phyloP scores from a whole-genome alignment of 2,329 filamentous ascomycete species.

The Fusarium anthophilum region DNA sequence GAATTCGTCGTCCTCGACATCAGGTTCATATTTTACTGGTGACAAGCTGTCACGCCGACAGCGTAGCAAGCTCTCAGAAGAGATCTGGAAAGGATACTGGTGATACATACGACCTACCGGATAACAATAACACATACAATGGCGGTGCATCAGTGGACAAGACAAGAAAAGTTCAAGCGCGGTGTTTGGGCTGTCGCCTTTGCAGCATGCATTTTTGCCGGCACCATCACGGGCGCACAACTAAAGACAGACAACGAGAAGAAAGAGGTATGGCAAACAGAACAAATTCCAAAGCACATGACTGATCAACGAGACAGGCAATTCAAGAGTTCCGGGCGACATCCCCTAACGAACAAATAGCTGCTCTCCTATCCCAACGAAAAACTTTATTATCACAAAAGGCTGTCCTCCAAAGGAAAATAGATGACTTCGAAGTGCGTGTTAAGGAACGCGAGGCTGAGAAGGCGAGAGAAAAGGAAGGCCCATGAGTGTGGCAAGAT shows the following conservation, averaged over 20 bases:
- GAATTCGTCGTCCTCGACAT: background rate
- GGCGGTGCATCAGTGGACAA: slow-evolving; percentile 41
- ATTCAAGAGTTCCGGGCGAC: slow-evolving; percentile 52
- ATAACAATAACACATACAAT: slow-evolving; percentile 1
- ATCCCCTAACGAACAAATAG: slow-evolving; percentile 56
- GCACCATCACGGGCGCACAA: slow-evolving; percentile 59
- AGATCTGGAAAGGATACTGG: slow-evolving; percentile 44
- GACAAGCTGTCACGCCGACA: slow-evolving; percentile 28
- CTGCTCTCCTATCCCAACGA: slow-evolving; percentile 55
- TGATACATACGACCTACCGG: slow-evolving; percentile 7
- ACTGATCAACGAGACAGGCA: slow-evolving; percentile 35
- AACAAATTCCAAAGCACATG: background rate
- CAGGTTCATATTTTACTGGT: background rate
- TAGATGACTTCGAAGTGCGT: slow-evolving; percentile 52
- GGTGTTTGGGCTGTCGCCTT: slow-evolving; percentile 56
- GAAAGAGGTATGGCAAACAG: slow-evolving; percentile 48
- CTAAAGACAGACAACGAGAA: slow-evolving; percentile 60
- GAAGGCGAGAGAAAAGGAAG: slow-evolving; percentile 33
- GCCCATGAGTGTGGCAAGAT: background rate
- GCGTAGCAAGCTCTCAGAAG: slow-evolving; percentile 34
- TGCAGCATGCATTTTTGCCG: slow-evolving; percentile 57
- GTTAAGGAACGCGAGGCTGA: slow-evolving; percentile 50
- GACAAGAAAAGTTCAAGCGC: slow-evolving; percentile 47
- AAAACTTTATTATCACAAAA: slow-evolving; percentile 51
- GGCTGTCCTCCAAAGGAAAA: slow-evolving; percentile 53